phyloP scores from a whole-genome alignment of 2,329 filamentous ascomycete species.

The Amphichorda felina region DNA sequence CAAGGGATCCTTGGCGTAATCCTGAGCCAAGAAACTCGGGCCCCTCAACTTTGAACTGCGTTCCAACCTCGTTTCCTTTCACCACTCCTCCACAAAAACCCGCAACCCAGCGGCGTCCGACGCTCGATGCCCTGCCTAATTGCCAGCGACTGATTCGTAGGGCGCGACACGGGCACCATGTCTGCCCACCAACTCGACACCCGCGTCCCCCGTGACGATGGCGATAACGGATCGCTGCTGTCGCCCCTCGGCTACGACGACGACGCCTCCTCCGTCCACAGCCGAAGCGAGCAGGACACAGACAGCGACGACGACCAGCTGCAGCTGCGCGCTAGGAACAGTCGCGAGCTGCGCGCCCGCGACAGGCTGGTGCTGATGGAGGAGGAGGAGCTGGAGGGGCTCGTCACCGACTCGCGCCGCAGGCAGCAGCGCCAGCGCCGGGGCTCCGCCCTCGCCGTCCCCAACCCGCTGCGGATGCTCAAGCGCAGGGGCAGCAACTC shows the following conservation, averaged over 20 bases:
- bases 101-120: too few relatives aligned
- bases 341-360: slow-evolving; percentile 56
- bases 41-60: too few relatives aligned
- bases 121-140: too few relatives aligned
- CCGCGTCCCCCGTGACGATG: not conserved
- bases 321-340: slow-evolving; percentile 52
- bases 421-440: slow-evolving; percentile 37
- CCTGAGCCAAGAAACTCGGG: too few relatives aligned
- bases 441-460: slow-evolving; percentile 35
- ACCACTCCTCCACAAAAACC: too few relatives aligned
- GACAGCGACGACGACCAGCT: slow-evolving; percentile 68
- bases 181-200: not conserved
- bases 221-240: slow-evolving; percentile 32
- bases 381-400: slow-evolving; percentile 57
- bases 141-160: too few relatives aligned
- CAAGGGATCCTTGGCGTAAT: too few relatives aligned
- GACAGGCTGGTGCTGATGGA: slow-evolving; percentile 62
- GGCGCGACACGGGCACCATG: too few relatives aligned
- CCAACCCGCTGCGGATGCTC: slow-evolving; percentile 36
- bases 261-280: slow-evolving; percentile 55
- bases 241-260: slow-evolving; percentile 55
- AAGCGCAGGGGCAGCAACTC: slow-evolving; percentile 20
- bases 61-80: too few relatives aligned
- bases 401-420: slow-evolving; percentile 41
- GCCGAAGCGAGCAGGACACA: slow-evolving; percentile 59